Evolutionary conservation across 2,329 filamentous ascomycete species (phyloP), one percentile per base, ranked within the genome.

Genomic region (Colletotrichum godetiae): DNA sequence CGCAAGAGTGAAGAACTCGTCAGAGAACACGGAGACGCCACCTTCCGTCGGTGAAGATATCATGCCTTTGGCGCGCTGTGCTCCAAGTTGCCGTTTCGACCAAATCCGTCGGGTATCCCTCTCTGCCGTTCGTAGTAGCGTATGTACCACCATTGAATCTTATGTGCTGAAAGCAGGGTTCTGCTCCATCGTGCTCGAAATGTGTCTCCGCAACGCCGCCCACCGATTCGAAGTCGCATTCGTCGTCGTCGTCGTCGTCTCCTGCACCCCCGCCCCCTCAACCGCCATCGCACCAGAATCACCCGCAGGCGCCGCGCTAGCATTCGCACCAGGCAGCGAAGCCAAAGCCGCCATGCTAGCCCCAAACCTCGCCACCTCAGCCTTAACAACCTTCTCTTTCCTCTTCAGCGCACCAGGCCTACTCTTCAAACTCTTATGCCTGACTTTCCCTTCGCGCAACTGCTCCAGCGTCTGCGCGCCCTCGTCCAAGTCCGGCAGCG

Each of bases 161-260:
- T 68, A 69, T 11, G 49, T 27, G 69, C 86, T 81, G 80, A 97
- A 97, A 3, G 93, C 94, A 15, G 93, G 91, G 77, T 96, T 96
- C 82, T 94, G 93, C 84, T 98, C 94, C 92, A 98, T 94, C 1
- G 94, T 98, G 55, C 92, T 89, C 1, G 94, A 92, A 64, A 98
- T 97, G 80, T 96, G 97, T 11, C 88, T 91, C 78, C 95, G 90
- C 82, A 98, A 81, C 19, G 95, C 94, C 35, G 93, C 93, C 93
- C 95, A 98, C 68, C 93, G 86, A 78, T 87, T 90, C 11, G 89
- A 84, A 19, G 88, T 90, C 12, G 84, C 60, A 65, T 42, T 59
- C 72, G 58, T n/a, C 67, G 10, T 27, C n/a, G 72, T 59, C 72
- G 58, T n/a, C 67, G 10, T 27, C n/a, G 72, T 70, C 63, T 75